Base-by-base conservation (phyloP, 345 rosid species). In the Litchi chinensis region DNA sequence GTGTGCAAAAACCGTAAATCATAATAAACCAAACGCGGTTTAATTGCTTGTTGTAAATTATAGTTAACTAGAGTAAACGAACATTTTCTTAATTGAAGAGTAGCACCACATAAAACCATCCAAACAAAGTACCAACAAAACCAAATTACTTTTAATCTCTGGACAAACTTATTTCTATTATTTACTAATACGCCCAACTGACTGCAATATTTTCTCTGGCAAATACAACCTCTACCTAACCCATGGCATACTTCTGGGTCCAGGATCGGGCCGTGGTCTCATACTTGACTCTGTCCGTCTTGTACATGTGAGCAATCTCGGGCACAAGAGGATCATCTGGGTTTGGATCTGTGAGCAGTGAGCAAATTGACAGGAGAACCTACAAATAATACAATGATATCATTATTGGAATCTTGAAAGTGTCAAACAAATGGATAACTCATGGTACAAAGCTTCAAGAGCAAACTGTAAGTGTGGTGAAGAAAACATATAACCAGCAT, bases 251-350 rank as follows among this genome's bases (percentile, higher is more conserved):
- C 79, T 88, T 91, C 85, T 91, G 92, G 73, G 94, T 89, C 94
- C 94, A 91, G 75, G 90, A 84, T 73, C 89, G 84, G 28, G 92
- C 94, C 5, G 87, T 89, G 66, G 44, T 70, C 86, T 91, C 94
- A n/a, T 91, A 91, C 85, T 91, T 91, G 77, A 79, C 86, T 50
- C 88, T 73, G 84, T 91, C 94, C 0, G 91, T 86, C 86, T 89
- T 91, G 87, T 91, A 91, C 80, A 81, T 86, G 77, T 88, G 91
- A 74, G 94, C 92, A 39, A 88, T 91, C 82, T 91, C 94, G 16
- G 92, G 91, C 76, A 91, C 92, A 78, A 89, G 74, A 54, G 94
- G 92, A 71, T 91, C 94, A 82, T 91, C 94, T 1, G 94, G 94
- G 80, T 91, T 89, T 43, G 92, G 90, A 81, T 91, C 92, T 1